These are phyloP conservation scores for Colletotrichum sp. DNA, from an alignment of 2,329 filamentous ascomycete species.

Conservation along the genomic window DNA sequence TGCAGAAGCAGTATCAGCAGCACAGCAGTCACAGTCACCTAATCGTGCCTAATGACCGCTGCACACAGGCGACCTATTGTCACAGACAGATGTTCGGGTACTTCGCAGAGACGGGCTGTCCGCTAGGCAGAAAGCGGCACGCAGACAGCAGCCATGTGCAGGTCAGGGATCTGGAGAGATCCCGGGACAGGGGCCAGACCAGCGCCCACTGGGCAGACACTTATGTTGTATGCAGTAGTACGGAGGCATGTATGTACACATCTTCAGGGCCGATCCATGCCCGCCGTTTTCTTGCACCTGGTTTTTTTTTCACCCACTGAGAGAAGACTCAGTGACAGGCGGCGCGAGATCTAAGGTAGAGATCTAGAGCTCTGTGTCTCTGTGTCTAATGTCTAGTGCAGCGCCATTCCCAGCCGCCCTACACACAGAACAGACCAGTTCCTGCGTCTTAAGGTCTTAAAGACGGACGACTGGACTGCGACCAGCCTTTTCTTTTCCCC, in stretches of 20 bases:
- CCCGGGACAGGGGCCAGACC: background rate
- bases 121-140: background rate
- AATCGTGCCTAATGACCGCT: background rate
- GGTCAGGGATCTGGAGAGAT: background rate
- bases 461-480: background rate
- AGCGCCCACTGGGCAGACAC: background rate
- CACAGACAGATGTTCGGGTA: background rate
- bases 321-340: background rate
- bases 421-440: background rate
- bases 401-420: background rate
- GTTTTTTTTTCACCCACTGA: background rate
- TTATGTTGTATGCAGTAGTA: background rate
- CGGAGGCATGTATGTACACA: background rate
- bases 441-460: background rate
- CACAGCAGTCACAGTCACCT: background rate
- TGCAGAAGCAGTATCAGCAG: background rate
- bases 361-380: background rate
- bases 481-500: background rate
- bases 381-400: background rate
- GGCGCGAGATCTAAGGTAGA: background rate
- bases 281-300: background rate
- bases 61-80: background rate
- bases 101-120: background rate
- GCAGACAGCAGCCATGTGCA: constrained; percentile 5
- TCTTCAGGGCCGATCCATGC: background rate